These are phyloP conservation scores for Kwoniella bestiolae DNA, from an alignment of 768 basidiomycete genomes.

Conservation along the genomic window DNA sequence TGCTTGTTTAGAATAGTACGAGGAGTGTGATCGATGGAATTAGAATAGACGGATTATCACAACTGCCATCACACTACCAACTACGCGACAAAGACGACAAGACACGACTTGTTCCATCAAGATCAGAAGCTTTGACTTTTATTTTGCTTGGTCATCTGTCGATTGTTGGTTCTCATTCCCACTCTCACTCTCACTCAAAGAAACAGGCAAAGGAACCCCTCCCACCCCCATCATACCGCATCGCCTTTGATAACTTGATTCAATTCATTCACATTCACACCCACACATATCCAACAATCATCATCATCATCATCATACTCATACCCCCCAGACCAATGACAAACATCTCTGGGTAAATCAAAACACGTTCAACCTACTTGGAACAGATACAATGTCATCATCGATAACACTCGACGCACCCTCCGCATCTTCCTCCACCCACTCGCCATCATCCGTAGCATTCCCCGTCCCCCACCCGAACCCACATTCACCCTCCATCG, in stretches of 20 bases:
- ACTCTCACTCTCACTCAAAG: neutral
- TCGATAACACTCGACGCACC: conserved; percentile 5
- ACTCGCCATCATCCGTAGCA: conserved; percentile 38
- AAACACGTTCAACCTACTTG: too few relatives aligned
- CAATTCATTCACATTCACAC: neutral
- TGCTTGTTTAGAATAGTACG: too few relatives aligned
- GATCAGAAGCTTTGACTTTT: neutral
- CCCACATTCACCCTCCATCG: neutral
- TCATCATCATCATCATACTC: neutral
- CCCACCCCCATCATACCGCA: neutral
- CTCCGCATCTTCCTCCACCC: conserved; percentile 22
- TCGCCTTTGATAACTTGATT: conserved; percentile 2
- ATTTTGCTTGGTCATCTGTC: neutral
- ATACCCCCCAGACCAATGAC: too few relatives aligned
- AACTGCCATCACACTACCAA: too few relatives aligned
- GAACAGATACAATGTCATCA: conserved; percentile 13
- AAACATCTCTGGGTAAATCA: too few relatives aligned
- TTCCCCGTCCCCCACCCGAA: conserved; percentile 32
- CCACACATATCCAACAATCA: neutral
- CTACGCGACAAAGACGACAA: neutral
- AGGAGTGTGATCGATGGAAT: neutral
- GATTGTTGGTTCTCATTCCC: neutral
- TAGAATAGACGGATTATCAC: too few relatives aligned
- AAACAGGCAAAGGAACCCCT: neutral
- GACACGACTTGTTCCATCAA: neutral